Evolutionary conservation across 805 yeast genomes (phyloP), one percentile per base, ranked within the genome.

Genomic region (Candida railenensis): DNA sequence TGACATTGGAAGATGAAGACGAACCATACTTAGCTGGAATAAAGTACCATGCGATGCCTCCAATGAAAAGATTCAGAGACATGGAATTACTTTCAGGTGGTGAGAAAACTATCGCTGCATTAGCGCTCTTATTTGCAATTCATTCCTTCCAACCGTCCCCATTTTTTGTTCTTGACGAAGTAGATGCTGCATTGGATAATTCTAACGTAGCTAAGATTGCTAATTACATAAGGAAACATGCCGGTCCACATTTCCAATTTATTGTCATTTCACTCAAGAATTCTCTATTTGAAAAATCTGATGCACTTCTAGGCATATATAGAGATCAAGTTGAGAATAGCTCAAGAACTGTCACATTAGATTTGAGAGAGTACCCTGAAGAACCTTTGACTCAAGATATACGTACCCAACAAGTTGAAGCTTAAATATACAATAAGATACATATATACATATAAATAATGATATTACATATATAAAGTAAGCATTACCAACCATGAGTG

Each of bases 161-260:
- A 28, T 94, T 94, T 62, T 92, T 94, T 61, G 96, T 94, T 0
- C 71, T 94, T 37, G 99, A 94, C 63, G 99, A 94, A 66, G 90
- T 94, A n/a, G 99, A 94, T 68, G 98, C 99, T 0, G 98, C 98
- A 0, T 76, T 94, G 48, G 99, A 94, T 65, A 84, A 87, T 49
- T 82, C 89, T 20, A 94, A 94, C 58, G 97, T 94, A 20, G 81
- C 80, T 45, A 81, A 82, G 57, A 83, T 94, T 48, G 97, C 97
- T n/a, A 82, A 81, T 48, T 94, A 91, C 61, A 89, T 94, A 49
- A 77, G 77, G 43, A 79, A 77, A 49, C 83, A 86, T 55, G 83
- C 92, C 2, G 85, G 89, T 21, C 86, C 89, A 1, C 76, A 80
- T 37, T 82, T 89, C 62, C 99, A 94, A 61, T 89, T 92, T 57